These are phyloP conservation scores for Verticillium isaacii DNA, from an alignment of 2,329 filamentous ascomycete genomes.

Conservation along the genomic window DNA sequence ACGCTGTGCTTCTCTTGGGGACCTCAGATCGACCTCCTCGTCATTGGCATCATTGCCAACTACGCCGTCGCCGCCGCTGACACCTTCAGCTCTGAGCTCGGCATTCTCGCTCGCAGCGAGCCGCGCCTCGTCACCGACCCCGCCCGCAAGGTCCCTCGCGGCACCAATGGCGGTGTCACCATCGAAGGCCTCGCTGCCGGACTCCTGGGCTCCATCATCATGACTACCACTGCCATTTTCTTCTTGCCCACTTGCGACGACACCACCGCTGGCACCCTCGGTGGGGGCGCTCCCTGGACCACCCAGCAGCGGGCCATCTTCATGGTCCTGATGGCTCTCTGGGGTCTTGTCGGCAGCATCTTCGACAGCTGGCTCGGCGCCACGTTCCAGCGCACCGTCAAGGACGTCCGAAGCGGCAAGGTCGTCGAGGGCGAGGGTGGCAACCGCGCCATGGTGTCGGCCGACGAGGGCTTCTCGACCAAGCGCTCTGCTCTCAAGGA, in stretches of 20 bases:
- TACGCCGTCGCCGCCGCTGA: slow-evolving; percentile 91
- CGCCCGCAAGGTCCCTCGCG: slow-evolving; percentile 72
- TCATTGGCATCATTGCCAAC: slow-evolving; percentile 68
- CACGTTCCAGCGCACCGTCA: slow-evolving; percentile 78
- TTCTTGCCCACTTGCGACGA: slow-evolving; percentile 64
- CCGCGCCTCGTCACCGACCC: slow-evolving; percentile 85
- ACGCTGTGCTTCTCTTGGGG: slow-evolving; percentile 55
- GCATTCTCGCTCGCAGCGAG: slow-evolving; percentile 71
- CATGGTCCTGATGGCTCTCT: slow-evolving; percentile 57
- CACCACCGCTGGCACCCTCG: slow-evolving; percentile 26
- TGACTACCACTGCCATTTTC: slow-evolving; percentile 59
- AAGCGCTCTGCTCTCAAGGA: slow-evolving; percentile 35
- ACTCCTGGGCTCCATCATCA: slow-evolving; percentile 66
- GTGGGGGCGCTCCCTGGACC: slow-evolving; percentile 46
- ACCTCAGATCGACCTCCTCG: slow-evolving; percentile 49
- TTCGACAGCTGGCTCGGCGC: slow-evolving; percentile 87
- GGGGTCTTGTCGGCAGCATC: slow-evolving; percentile 75
- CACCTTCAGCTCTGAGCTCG: slow-evolving; percentile 92
- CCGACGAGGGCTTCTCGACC: slow-evolving; percentile 16
- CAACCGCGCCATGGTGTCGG: slow-evolving; percentile 46
- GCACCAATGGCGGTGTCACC: slow-evolving; percentile 92
- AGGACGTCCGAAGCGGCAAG: slow-evolving; percentile 77
- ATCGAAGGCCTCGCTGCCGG: slow-evolving; percentile 69
- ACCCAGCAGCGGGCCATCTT: slow-evolving; percentile 37
- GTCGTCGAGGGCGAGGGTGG: slow-evolving; percentile 85